Evolutionary conservation across 73 alveolate genomes (phyloP).

Genomic region (Uronychia setigera): DNA sequence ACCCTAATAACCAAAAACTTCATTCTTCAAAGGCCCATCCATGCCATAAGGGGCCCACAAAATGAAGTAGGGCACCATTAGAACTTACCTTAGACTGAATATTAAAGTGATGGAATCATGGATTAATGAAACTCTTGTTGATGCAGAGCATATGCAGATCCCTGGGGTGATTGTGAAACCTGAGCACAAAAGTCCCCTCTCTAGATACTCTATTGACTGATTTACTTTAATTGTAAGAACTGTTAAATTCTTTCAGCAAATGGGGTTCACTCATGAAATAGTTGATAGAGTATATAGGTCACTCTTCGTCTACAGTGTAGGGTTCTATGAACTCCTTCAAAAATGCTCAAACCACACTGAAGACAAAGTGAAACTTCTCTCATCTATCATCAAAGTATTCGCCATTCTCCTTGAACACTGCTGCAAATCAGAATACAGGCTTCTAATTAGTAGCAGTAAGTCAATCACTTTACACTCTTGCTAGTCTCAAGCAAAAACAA

Average conservation of each 20-base stretch:
- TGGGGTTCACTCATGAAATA: slow-evolving; percentile 41
- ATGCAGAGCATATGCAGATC: slow-evolving; percentile 64
- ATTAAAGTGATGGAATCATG: slow-evolving; percentile 64
- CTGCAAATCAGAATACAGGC: slow-evolving; percentile 47
- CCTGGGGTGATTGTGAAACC: slow-evolving; percentile 59
- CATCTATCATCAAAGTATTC: slow-evolving; percentile 44
- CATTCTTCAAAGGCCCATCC: no score
- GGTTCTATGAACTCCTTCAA: slow-evolving; percentile 58
- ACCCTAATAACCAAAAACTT: no score
- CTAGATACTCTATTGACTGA: slow-evolving; percentile 50
- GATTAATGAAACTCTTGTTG: slow-evolving; percentile 67
- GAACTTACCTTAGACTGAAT: neutral
- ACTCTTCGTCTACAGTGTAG: slow-evolving; percentile 60
- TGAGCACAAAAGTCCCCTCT: slow-evolving; percentile 30
- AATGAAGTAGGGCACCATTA: no score
- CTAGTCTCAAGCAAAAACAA: slow-evolving; percentile 26
- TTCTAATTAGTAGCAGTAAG: slow-evolving; percentile 23
- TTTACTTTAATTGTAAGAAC: slow-evolving; percentile 19
- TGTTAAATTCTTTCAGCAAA: neutral
- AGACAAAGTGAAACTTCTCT: slow-evolving; percentile 3
- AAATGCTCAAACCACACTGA: neutral
- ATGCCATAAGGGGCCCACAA: no score
- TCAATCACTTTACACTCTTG: slow-evolving; percentile 1
- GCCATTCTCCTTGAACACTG: slow-evolving; percentile 53
- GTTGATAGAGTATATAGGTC: slow-evolving; percentile 60